Base-by-base conservation (phyloP, 2,329 filamentous ascomycete species). In the Epichloe festucae region DNA sequence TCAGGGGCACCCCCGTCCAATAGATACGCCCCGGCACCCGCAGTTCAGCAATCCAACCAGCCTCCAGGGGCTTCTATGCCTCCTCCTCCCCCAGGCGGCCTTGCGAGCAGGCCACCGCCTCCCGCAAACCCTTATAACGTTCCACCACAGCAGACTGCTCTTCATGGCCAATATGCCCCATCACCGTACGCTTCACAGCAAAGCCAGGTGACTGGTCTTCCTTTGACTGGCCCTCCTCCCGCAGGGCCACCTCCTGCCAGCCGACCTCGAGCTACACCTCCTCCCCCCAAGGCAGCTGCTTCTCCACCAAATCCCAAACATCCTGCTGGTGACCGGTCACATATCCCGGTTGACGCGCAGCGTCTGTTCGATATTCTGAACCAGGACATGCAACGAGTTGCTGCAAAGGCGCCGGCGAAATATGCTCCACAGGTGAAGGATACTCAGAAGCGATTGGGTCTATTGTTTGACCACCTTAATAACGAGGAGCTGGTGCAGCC, bases 401-500 rank as follows among this genome's bases (percentile, higher is more conserved):
- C 90, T 54, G 72, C 82, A 35, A 85, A 88, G 59, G 93, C 93
- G 0, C 93, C 93, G 17, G 74, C 84, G n/a, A 83, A 84, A 15
- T 96, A 93, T 71, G 84, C 87, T 56, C 78, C 83, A 14, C 90
- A 97, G 65, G 89, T 98, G 19, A 87, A 89, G 61, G 93, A 97
- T 65, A 93, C 90, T 2, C 88, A 95, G 66, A 95, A 95, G 71
- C 83, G 93, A 31, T 77, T 98, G 53, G 87, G 87, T 61, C 83
- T 96, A 48, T 74, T 98, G n/a, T 97, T 96, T 65, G 91, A 98
- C 64, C 89, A 96, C 67, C 75, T 98, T 46, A 98, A 97, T 76
- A 97, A 97, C 58, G 86, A 90, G 63, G 90, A 97, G 62, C 74
- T 96, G 41, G 75, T 97, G 51, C 87, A 85, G 70, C 79, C 86